Base-by-base conservation (phyloP, 495 filamentous ascomycete genomes). In the Penicillium psychrofluorescens region DNA sequence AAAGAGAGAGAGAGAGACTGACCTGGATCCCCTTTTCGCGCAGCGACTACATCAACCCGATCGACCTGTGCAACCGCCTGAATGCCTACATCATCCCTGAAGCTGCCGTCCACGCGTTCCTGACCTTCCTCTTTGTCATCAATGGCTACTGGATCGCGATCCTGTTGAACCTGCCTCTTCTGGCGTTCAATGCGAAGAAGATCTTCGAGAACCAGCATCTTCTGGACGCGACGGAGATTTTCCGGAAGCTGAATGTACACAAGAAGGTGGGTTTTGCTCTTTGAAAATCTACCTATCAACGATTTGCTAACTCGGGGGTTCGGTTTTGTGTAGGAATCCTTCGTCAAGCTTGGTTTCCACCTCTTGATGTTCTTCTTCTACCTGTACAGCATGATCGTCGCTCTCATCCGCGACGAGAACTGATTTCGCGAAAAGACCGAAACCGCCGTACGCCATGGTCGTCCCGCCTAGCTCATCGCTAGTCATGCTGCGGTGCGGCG, bases 331-430 rank as follows among this genome's bases (percentile, higher is more conserved):
- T 54, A 96, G 91, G 94, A 99, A 81, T 96, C 90, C 6, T 97
- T 99, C 69, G 84, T 94, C 72, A 99, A 99, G 70, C 87, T 99
- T 32, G 94, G 91, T 46, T 97, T 99, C 80, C 92, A 97, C 66
- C 81, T 99, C 33, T 63, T 97, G 71, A 94, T 99, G 86, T 99
- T 99, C 79, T 99, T 99, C 79, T 99, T 96, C 81, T 99, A 99
- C 72, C 82, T 99, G 22, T 99, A 97, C 81, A 91, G 69, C 66
- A 99, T 99, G 94, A 99, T 99, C 46, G 92, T 96, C 41, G 91
- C 91, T 46, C 74, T 97, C 42, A 99, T 99, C 76, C 82, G 84
- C 55, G 94, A 99, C 63, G 92, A 98, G 69, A 80, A 90, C 68
- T 95, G 68, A 81, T 54, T 75, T 52, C 59, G 62, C 44, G 52